Evolutionary conservation across 345 rosid genomes (phyloP), one percentile per base, ranked within the genome.

Genomic region (Eucalyptus curtisii): DNA sequence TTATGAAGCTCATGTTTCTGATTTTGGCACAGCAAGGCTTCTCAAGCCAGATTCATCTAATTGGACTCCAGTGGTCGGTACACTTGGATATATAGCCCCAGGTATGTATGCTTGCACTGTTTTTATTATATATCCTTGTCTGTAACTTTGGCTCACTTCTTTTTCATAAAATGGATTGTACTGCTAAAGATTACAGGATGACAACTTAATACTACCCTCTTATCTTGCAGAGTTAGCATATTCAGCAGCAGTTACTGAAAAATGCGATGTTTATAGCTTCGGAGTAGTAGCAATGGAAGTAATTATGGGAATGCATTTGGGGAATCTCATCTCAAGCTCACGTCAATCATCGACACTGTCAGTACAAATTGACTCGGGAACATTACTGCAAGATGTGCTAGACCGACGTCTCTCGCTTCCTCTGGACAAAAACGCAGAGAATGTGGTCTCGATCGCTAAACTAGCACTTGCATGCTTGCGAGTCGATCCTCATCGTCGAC

Each of bases 401-500:
- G 79, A 66, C 79, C 79, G 22, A 66, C 42, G 42, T 31, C 79
- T 66, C 79, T 31, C 79, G 12, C 42, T 66, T 66, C 79, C 79
- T 31, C 6, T 31, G 12, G 42, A 66, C 42, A 31, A 31, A 66
- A 24, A 66, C 3, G 12, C 79, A 1, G 42, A 31, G 79, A 31
- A 66, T 31, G 79, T 66, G 79, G 79, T 66, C 42, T 68, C 79
- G 7, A 68, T 68, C 3, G 79, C 79, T 68, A 68, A 68, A 68
- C 42, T 31, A 17, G 92, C 92, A 42, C 10, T 88, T 15, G 24
- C 86, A 59, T 93, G 94, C 49, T 47, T 92, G 71, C 85, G 86
- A 48, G 87, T 87, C 37, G 81, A 93, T 88, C 94, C 94, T 50
- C 81, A 87, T 2, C 53, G 87, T 37, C 91, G 93, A 7, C 93